Percentiles rank a stretch among this genome's conserved stretches.
Evolutionary conservation across 1,284 basidiomycete species (phyloP).

Genomic region (Psilocybe mexicana): DNA sequence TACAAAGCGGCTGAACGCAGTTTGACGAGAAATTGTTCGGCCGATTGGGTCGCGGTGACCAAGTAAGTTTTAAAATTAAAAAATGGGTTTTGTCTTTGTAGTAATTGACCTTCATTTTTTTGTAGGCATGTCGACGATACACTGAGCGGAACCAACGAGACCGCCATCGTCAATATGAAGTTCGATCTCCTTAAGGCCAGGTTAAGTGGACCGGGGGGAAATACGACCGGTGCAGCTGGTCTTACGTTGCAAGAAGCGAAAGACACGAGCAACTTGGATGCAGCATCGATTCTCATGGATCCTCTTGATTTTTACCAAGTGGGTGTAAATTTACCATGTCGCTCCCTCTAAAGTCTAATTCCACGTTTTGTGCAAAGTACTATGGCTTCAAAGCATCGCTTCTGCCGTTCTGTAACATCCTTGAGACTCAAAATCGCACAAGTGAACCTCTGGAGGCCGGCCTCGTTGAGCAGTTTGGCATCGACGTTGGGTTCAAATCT

Average conservation of each 20-base stretch:
- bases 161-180: slow-evolving; percentile 39
- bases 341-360: neutral
- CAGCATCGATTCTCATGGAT: slow-evolving; percentile 48
- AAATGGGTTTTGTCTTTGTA: neutral
- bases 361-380: slow-evolving; percentile 31
- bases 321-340: neutral
- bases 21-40: slow-evolving; percentile 51
- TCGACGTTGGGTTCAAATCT: slow-evolving; percentile 38
- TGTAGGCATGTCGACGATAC: slow-evolving; percentile 41
- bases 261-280: slow-evolving; percentile 38
- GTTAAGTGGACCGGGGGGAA: slow-evolving; percentile 42
- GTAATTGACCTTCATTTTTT: neutral
- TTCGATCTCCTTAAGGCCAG: slow-evolving; percentile 43
- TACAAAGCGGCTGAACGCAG: slow-evolving; percentile 51
- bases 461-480: slow-evolving; percentile 33
- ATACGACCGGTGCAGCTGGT: slow-evolving; percentile 35
- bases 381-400: slow-evolving; percentile 46
- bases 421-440: slow-evolving; percentile 47
- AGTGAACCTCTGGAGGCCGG: slow-evolving; percentile 38
- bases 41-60: slow-evolving; percentile 52
- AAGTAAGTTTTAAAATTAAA: slow-evolving; percentile 2
- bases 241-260: slow-evolving; percentile 36
- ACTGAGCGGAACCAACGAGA: slow-evolving; percentile 35
- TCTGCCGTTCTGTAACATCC: slow-evolving; percentile 48
- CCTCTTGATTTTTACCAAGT: slow-evolving; percentile 51